phyloP scores from a whole-genome alignment of 2,329 filamentous ascomycete species.

The Cercospora sp. region DNA sequence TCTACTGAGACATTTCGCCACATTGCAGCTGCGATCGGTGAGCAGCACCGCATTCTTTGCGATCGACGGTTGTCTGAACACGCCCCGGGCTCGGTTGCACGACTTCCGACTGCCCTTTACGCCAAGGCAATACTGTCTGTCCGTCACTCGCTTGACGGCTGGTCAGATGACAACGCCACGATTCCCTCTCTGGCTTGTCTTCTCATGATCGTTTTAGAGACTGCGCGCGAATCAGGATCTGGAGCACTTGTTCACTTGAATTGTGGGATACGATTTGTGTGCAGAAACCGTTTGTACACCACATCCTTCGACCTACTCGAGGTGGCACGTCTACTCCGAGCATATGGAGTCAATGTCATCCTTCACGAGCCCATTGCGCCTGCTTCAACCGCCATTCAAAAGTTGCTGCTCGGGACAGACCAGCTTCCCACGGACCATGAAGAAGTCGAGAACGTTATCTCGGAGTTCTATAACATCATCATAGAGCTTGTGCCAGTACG shows the following conservation, averaged over 20 bases:
- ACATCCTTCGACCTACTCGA: neutral
- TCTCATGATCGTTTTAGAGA: neutral
- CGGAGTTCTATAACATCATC: neutral
- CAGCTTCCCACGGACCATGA: neutral
- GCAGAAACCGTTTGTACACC: neutral
- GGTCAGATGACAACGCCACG: neutral
- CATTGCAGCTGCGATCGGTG: neutral
- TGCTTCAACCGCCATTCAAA: neutral
- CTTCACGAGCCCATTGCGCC: neutral
- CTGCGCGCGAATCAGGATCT: neutral
- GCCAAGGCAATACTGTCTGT: neutral
- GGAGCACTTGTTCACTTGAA: neutral
- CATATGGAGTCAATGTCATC: neutral
- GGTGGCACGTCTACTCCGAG: neutral
- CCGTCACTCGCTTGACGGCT: neutral
- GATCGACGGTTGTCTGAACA: neutral
- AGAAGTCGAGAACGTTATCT: neutral
- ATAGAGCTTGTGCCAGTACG: neutral
- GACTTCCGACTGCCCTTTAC: neutral
- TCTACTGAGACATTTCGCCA: neutral
- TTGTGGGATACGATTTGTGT: neutral
- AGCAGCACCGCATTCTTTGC: neutral
- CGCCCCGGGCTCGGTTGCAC: neutral
- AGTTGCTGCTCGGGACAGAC: neutral
- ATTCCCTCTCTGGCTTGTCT: neutral